phyloP scores from a whole-genome alignment of 1,139 yeast species.

The Kodamaea arcana region DNA sequence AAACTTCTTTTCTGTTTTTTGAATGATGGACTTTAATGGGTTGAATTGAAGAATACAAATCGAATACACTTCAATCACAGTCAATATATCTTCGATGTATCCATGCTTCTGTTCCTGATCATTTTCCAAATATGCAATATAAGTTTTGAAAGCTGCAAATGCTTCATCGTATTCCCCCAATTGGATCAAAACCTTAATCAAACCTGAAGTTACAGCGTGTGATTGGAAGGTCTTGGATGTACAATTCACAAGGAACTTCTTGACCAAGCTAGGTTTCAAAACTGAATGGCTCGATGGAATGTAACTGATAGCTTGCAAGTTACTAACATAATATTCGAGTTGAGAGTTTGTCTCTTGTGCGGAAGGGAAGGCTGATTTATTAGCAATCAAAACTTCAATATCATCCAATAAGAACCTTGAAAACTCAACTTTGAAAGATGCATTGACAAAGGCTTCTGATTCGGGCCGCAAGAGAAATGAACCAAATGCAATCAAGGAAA shows the following conservation, averaged over 20 bases:
- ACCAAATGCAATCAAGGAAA: conserved; percentile 26
- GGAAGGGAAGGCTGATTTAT: conserved; percentile 29
- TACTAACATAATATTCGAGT: conserved; percentile 29
- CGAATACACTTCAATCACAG: conserved; percentile 35
- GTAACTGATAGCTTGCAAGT: conserved; percentile 27
- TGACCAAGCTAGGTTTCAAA: conserved; percentile 26
- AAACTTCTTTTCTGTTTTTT: conserved; percentile 20
- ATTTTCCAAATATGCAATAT: conserved; percentile 29
- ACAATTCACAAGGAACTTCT: conserved; percentile 29
- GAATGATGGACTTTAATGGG: conserved; percentile 29
- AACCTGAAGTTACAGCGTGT: conserved; percentile 29
- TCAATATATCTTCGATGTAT: conserved; percentile 28
- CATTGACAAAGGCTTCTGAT: conserved; percentile 18
- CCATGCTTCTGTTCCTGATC: conserved; percentile 35
- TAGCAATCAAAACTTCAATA: conserved; percentile 18
- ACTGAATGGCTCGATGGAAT: conserved; percentile 20
- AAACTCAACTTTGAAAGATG: conserved; percentile 30
- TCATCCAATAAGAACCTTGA: conserved; percentile 23
- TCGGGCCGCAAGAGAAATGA: conserved; percentile 28
- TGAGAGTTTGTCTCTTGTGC: conserved; percentile 22
- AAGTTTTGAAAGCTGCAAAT: conserved; percentile 40
- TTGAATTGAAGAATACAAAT: conserved; percentile 34
- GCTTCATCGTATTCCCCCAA: conserved; percentile 43
- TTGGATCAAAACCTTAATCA: conserved; percentile 33
- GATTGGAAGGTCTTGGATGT: conserved; percentile 39